A percentile compares a stretch with the other conserved stretches of the same genome.
Conservation (phyloP, 345 rosid genomes). For the Boechera divaricarpa region DNA sequence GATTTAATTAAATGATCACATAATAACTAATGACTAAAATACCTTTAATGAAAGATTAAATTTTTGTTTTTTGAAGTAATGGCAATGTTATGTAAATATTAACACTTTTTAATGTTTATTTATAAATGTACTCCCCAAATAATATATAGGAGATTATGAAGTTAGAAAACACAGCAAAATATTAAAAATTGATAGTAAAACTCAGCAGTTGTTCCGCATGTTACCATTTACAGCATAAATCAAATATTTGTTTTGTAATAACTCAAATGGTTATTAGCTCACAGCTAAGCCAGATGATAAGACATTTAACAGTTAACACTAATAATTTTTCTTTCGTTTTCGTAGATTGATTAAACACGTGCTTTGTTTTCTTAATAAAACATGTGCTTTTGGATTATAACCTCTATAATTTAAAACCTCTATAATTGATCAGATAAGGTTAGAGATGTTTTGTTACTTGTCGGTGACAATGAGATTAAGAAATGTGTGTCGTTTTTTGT, state of each 20-base stretch:
- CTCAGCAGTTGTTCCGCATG: no score
- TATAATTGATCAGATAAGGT: slow-evolving; percentile 18
- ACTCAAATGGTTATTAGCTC: background rate
- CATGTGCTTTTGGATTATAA: background rate
- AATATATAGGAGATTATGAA: background rate
- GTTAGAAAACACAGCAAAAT: slow-evolving; percentile 18
- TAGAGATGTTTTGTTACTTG: slow-evolving; percentile 34
- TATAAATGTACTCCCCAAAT: no score
- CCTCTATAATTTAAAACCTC: slow-evolving; percentile 5
- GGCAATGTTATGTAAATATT: no score
- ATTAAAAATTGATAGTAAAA: background rate
- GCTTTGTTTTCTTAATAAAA: slow-evolving; percentile 3
- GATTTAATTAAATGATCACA: no score
- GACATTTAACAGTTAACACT: background rate
- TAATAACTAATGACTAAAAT: no score
- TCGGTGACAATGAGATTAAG: slow-evolving; percentile 36
- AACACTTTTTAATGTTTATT: no score
- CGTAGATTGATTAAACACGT: slow-evolving; percentile 3
- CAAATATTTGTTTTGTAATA: background rate
- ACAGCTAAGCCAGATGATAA: slow-evolving; percentile 14
- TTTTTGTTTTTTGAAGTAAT: no score
- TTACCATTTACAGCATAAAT: no score
- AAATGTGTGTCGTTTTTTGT: slow-evolving; percentile 35
- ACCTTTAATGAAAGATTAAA: no score
- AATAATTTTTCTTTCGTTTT: background rate